A percentile compares a stretch with the other conserved stretches of the same genome.
Conservation (phyloP, 352 stramenopile genomes). For the Elongisporangium undulatum region DNA sequence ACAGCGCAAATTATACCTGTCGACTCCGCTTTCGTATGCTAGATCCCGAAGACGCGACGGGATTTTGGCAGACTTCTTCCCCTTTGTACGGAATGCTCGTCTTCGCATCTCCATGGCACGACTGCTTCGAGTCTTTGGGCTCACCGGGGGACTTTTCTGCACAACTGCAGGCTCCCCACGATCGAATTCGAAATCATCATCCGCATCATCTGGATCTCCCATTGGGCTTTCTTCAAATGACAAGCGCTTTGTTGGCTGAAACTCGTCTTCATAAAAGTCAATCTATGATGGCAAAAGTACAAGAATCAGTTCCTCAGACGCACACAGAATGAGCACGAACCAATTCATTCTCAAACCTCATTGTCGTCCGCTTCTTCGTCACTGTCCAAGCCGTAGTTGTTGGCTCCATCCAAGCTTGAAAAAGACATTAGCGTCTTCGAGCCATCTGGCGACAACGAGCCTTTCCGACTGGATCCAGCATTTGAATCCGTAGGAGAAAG, state of each 20-base stretch:
- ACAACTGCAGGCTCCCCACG: constrained; percentile 42
- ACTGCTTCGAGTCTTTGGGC: constrained; percentile 41
- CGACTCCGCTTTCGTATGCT: constrained; percentile 68
- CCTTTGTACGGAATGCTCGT: constrained; percentile 45
- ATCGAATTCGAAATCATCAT: constrained; percentile 90
- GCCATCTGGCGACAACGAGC: constrained; percentile 55
- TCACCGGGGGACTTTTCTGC: constrained; percentile 39
- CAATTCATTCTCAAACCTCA: constrained; percentile 31
- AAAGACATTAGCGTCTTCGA: constrained; percentile 49
- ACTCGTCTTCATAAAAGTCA: constrained; percentile 79
- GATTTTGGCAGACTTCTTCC: constrained; percentile 41
- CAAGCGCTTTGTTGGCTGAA: constrained; percentile 50
- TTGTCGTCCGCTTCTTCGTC: constrained; percentile 86
- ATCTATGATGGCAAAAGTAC: constrained; percentile 20
- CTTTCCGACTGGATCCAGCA: constrained; percentile 67
- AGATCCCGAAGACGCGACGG: constrained; percentile 53
- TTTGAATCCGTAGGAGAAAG: constrained; percentile 73
- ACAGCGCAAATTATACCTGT: constrained; percentile 47
- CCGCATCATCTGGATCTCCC: constrained; percentile 71
- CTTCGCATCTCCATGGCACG: constrained; percentile 40
- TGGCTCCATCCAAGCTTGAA: constrained; percentile 36
- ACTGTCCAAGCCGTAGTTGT: constrained; percentile 62
- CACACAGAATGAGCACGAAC: background rate
- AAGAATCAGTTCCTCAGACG: constrained; percentile 1
- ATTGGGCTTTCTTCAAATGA: constrained; percentile 79